These are phyloP conservation scores for Globomyces sp. DNA, from an alignment of 371 early-diverging fungal genomes.

Conservation along the genomic window DNA sequence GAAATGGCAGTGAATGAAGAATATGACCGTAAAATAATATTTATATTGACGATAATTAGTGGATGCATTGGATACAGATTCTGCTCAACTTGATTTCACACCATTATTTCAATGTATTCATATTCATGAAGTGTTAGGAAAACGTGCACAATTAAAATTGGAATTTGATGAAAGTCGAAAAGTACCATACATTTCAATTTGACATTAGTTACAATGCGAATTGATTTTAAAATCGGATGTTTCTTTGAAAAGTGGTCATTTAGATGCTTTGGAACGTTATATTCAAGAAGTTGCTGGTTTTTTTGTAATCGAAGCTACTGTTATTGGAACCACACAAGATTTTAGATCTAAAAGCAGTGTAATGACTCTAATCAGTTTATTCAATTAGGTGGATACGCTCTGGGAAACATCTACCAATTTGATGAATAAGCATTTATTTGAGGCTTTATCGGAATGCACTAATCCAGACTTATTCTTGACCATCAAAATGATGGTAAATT, in stretches of 20 bases:
- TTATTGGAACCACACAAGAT: constrained; percentile 84
- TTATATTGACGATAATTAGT: constrained; percentile 36
- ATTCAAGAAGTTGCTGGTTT: constrained; percentile 92
- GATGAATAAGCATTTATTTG: constrained; percentile 66
- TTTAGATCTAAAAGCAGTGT: constrained; percentile 87
- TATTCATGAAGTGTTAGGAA: constrained; percentile 88
- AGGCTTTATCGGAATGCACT: constrained; percentile 11
- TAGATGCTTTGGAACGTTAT: constrained; percentile 68
- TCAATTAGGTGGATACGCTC: not conserved
- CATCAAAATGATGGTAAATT: constrained; percentile 72
- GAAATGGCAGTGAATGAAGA: constrained; percentile 68
- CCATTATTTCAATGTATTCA: constrained; percentile 95
- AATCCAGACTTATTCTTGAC: constrained; percentile 73
- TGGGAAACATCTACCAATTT: constrained; percentile 7
- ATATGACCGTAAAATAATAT: constrained; percentile 16
- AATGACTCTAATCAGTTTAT: not conserved
- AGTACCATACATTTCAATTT: constrained; percentile 21
- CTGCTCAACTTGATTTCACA: constrained; percentile 82
- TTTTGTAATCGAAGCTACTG: constrained; percentile 90
- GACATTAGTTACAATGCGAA: constrained; percentile 27
- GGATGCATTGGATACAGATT: constrained; percentile 62
- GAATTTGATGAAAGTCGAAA: constrained; percentile 86
- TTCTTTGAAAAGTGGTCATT: constrained; percentile 60
- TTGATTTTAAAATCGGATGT: constrained; percentile 38
- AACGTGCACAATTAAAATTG: constrained; percentile 78